These are phyloP conservation scores for Singerocomus inundabilis DNA, from an alignment of 1,284 basidiomycete genomes.

Conservation along the genomic window DNA sequence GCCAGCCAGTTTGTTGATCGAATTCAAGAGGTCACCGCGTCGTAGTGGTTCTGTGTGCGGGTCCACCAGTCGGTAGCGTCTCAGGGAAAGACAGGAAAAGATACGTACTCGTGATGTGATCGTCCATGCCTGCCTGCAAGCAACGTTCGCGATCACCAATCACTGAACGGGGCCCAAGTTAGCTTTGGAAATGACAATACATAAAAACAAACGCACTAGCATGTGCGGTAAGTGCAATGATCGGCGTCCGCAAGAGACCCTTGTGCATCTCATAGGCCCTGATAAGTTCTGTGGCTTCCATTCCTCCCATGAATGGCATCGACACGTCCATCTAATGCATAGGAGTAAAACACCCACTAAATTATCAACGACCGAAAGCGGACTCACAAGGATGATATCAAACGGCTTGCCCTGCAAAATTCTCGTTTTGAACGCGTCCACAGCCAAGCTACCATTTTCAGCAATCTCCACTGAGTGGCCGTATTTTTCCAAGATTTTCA, in stretches of 20 bases:
- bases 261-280: conserved; percentile 79
- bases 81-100: background rate
- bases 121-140: conserved; percentile 86
- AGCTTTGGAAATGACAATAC: conserved; percentile 3
- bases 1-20: conserved; percentile 71
- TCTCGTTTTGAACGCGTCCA: conserved; percentile 84
- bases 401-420: conserved; percentile 73
- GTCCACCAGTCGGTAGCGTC: conserved; percentile 3
- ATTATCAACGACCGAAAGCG: background rate
- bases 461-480: conserved; percentile 97
- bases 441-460: conserved; percentile 92
- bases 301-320: conserved; percentile 96
- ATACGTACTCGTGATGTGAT: conserved; percentile 72
- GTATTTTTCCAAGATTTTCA: conserved; percentile 96
- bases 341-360: background rate
- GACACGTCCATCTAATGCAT: conserved; percentile 89
- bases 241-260: conserved; percentile 77
- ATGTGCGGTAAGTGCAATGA: conserved; percentile 93
- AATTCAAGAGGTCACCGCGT: conserved; percentile 71
- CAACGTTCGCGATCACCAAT: conserved; percentile 94
- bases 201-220: conserved; percentile 60
- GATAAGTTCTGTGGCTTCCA: conserved; percentile 85
- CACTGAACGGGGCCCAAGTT: conserved; percentile 52
- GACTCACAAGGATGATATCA: conserved; percentile 80
- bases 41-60: conserved; percentile 61